These are phyloP conservation scores for Naganishia cerealis DNA, from an alignment of 1,284 basidiomycete genomes.

Conservation along the genomic window DNA sequence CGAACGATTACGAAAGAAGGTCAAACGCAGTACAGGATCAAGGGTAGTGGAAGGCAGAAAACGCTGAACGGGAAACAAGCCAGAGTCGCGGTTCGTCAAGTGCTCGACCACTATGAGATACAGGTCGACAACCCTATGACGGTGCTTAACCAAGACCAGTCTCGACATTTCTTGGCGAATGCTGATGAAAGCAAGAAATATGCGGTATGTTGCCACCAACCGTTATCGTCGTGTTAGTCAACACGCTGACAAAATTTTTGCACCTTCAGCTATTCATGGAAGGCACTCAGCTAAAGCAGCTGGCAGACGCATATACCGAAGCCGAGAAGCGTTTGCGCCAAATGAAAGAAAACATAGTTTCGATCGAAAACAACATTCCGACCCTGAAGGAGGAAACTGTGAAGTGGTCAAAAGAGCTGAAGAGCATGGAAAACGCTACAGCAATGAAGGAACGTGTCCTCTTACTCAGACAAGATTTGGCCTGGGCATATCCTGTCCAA, in stretches of 20 bases:
- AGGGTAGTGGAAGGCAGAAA: constrained; percentile 63
- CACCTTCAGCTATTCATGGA: constrained; percentile 80
- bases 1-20: constrained; percentile 78
- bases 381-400: constrained; percentile 38
- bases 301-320: constrained; percentile 80
- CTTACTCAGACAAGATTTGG: constrained; percentile 65
- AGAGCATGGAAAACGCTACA: constrained; percentile 26
- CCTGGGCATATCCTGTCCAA: constrained; percentile 80
- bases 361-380: constrained; percentile 37
- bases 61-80: constrained; percentile 66
- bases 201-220: constrained; percentile 60
- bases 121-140: constrained; percentile 93
- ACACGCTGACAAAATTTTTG: constrained; percentile 1
- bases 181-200: constrained; percentile 87
- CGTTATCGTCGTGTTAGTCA: constrained; percentile 4
- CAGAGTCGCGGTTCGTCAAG: constrained; percentile 62
- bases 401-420: constrained; percentile 25
- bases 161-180: constrained; percentile 81
- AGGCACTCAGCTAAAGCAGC: constrained; percentile 86
- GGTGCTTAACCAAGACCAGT: constrained; percentile 82
- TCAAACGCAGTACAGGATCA: constrained; percentile 78
- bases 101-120: constrained; percentile 91
- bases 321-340: constrained; percentile 57
- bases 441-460: constrained; percentile 25
- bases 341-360: constrained; percentile 39